Base-by-base conservation (phyloP, 2,329 filamentous ascomycete genomes). In the Kalmusia sp. region DNA sequence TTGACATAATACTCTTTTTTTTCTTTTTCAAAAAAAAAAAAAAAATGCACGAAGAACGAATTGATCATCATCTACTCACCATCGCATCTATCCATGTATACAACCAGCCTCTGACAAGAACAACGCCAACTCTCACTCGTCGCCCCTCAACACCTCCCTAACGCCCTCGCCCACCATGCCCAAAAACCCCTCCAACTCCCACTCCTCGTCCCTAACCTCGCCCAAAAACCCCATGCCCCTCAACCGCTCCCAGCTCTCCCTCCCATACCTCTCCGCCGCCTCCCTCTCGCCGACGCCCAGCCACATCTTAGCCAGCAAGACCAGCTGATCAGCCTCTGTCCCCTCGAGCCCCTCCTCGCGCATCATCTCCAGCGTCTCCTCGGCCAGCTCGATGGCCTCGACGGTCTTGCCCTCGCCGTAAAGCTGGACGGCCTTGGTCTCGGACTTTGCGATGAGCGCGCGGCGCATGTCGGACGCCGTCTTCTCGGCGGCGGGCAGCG, bases 191-290 rank as follows among this genome's bases (percentile, higher is more conserved):
- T 64, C 55, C 31, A 65, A 37, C n/a, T 53, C 52, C 56, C 54
- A 64, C 34, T 52, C 49, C 25, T 47, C 47, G 30, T 37, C 50
- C 11, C 54, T 49, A 19, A 41, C 46, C 27, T 51, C 56, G 3
- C 64, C 62, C 22, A 65, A 37, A 44, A 64, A 65, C 25, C 64
- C 62, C 50, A 64, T n/a, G 24, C 56, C 41, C 1, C 35, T 46
- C 24, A 59, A 35, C 22, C 54, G 9, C 6, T 44, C 34, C 33
- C 38, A 51, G 17, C 46, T 41, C 46, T 44, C 39, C 22, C 46
- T 28, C 3, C 50, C 60, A 40, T 54, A 58, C 21, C 44, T 40
- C 27, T 64, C 59, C 4, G 64, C 57, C 17, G 46, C 46, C 2
- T 44, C 50, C 8, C 28, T 39, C 4, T 67, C 53, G 6, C 49